phyloP scores from a whole-genome alignment of 2,329 filamentous ascomycete genomes.

The Calonectria leucothoes region DNA sequence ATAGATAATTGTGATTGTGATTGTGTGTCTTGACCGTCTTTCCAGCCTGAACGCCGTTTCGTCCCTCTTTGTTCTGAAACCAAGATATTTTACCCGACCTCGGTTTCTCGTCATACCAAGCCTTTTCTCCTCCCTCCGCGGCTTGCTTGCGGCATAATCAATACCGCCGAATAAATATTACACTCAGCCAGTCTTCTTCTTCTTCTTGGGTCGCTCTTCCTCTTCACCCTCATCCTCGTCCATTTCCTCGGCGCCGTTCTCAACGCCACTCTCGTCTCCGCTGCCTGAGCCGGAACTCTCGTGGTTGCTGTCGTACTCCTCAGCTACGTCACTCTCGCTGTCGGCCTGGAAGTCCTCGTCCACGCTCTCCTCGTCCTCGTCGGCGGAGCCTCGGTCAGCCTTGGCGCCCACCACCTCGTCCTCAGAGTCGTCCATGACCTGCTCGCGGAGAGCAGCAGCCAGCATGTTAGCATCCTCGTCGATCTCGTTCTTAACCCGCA shows the following conservation, averaged over 20 bases:
- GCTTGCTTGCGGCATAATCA: background rate
- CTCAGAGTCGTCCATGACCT: conserved; percentile 85
- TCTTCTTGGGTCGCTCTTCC: conserved; percentile 62
- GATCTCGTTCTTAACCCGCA: conserved; percentile 99
- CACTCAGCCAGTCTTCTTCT: conserved; percentile 54
- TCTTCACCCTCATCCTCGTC: conserved; percentile 56
- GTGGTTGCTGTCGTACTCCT: conserved; percentile 93
- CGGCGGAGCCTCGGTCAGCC: conserved; percentile 87
- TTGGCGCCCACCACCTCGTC: conserved; percentile 79
- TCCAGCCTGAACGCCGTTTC: conserved; percentile 45
- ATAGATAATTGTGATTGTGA: conserved; percentile 7
- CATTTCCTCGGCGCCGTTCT: conserved; percentile 55
- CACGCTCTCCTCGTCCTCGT: conserved; percentile 94
- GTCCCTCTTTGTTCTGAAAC: conserved; percentile 32
- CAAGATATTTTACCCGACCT: conserved; percentile 28
- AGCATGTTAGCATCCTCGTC: conserved; percentile 88
- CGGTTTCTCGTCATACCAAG: conserved; percentile 8
- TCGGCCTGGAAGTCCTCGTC: conserved; percentile 97
- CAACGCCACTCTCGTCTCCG: conserved; percentile 63
- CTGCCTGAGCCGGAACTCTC: conserved; percentile 84
- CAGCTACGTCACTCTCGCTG: conserved; percentile 93
- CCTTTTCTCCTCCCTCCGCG: background rate
- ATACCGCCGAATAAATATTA: conserved; percentile 2
- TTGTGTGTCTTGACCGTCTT: conserved; percentile 33
- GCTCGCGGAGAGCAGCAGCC: conserved; percentile 84